Evolutionary conservation across 2,329 filamentous ascomycete genomes (phyloP), one percentile per base, ranked within the genome.

Genomic region (Lasiodiplodia gonubiensis): DNA sequence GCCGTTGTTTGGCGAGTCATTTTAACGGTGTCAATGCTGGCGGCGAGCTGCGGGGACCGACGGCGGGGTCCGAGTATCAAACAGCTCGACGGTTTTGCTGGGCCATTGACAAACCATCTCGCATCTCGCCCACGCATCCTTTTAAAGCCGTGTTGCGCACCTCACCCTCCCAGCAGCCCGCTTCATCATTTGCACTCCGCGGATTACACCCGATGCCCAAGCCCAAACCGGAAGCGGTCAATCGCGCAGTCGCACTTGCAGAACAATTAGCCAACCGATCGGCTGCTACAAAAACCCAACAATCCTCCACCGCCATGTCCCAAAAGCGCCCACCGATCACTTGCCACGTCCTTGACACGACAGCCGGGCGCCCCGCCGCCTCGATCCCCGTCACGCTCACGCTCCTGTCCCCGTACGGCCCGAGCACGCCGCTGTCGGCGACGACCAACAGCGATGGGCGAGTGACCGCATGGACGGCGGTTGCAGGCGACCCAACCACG

Each of bases 341-440:
- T 78, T 94, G 92, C 83, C 92, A 95, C 83, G 87, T 94, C 79
- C 91, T 95, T 77, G 91, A 95, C 84, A 94, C 92, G 12, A 86
- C 88, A n/a, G 82, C 86, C 69, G 92, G 92, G 74, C 85, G 85
- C 67, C 92, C 92, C 25, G 92, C 88, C 18, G 79, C 84, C 67
- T 83, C 84, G 70, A 86, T 95, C 73, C 84, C 85, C 70, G 91
- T 94, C 67, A 88, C 86, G 66, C 86, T 93, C 25, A 80, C 88
- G 59, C 76, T 84, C 27, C 59, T 80, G 70, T 74, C 73, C 7
- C 75, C 77, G 76, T 33, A 72, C 75, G 57, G 76, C 78, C 67
- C 70, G 72, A 72, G 76, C 57, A 57, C 66, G 33, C 64, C 27
- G 27, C 64, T 71, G 69, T 76, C 49, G 75, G 78, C 67, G 72